A percentile compares a stretch with the other conserved stretches of the same genome.
Conservation (phyloP, 2,329 filamentous ascomycete genomes). For the Nemania bipapillata region DNA sequence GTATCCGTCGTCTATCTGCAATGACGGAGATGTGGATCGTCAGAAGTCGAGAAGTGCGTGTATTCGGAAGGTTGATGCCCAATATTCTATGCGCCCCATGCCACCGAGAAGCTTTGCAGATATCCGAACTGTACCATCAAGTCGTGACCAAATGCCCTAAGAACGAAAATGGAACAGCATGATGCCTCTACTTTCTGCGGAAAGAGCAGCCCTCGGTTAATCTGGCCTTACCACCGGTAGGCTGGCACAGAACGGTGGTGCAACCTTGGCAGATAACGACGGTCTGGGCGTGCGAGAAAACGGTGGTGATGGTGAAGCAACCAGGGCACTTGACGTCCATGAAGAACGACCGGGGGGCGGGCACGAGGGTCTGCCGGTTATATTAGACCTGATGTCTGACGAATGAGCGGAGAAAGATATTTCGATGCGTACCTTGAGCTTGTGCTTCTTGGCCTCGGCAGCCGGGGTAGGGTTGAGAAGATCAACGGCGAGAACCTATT, state of each 20-base stretch:
- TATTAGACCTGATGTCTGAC: constrained; percentile 32
- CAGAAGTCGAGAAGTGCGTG: constrained; percentile 50
- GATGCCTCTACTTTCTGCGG: constrained; percentile 93
- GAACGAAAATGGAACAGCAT: constrained; percentile 60
- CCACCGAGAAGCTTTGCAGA: constrained; percentile 64
- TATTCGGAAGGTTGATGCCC: constrained; percentile 51
- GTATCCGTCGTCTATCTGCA: constrained; percentile 79
- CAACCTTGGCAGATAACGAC: constrained; percentile 99
- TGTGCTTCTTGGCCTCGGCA: constrained; percentile 99
- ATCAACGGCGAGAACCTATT: constrained; percentile 99
- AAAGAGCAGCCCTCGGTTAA: constrained; percentile 99
- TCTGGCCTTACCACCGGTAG: constrained; percentile 98
- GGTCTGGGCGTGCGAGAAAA: constrained; percentile 99
- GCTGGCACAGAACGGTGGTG: constrained; percentile 99
- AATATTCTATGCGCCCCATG: constrained; percentile 61
- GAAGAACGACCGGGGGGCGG: constrained; percentile 98
- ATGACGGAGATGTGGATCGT: constrained; percentile 56
- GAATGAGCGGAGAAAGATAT: constrained; percentile 36
- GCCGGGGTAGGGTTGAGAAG: constrained; percentile 98
- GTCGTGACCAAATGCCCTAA: constrained; percentile 58
- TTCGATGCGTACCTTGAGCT: constrained; percentile 87
- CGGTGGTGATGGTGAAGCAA: constrained; percentile 99
- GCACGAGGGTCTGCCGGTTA: constrained; percentile 81
- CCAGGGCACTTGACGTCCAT: constrained; percentile 99
- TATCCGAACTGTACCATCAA: constrained; percentile 68